A percentile compares a stretch with the other conserved stretches of the same genome.
Evolutionary conservation across 2,329 filamentous ascomycete species (phyloP).

Genomic region (Exserohilum rostratum): DNA sequence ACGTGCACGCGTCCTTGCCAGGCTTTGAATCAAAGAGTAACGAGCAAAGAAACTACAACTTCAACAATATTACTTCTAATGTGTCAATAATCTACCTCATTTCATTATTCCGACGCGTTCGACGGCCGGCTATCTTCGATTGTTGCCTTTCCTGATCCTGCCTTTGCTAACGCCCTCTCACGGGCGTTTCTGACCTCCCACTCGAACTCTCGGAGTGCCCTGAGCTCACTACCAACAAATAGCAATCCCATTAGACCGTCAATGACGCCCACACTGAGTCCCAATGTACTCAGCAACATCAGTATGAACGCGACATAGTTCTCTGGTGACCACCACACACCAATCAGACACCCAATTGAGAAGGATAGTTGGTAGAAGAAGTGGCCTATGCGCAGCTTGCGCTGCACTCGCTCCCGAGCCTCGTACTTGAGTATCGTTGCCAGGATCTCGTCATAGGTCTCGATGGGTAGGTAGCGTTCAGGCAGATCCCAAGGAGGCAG

Average conservation of each 20-base stretch:
- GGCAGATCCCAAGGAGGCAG: constrained; percentile 22
- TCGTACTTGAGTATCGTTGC: constrained; percentile 71
- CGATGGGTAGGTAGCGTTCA: constrained; percentile 50
- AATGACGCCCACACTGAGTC: constrained; percentile 75
- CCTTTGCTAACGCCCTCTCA: constrained; percentile 30
- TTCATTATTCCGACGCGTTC: constrained; percentile 1
- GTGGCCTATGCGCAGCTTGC: constrained; percentile 72
- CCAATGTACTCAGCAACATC: constrained; percentile 78
- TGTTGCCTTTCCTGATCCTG: constrained; percentile 5
- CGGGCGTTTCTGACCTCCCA: constrained; percentile 72
- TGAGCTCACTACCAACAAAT: constrained; percentile 84
- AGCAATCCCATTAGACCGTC: constrained; percentile 86
- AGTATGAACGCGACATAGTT: constrained; percentile 82
- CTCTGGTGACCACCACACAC: constrained; percentile 81
- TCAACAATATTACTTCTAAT: background rate
- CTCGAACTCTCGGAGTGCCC: constrained; percentile 86
- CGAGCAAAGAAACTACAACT: background rate
- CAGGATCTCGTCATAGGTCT: constrained; percentile 75
- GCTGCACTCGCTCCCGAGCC: constrained; percentile 73
- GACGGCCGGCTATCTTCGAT: background rate
- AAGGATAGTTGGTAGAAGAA: constrained; percentile 72
- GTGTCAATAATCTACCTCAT: background rate
- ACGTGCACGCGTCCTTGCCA: constrained; percentile 20
- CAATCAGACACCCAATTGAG: constrained; percentile 76
- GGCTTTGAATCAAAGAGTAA: background rate